These are phyloP conservation scores for Sclerotinia trifoliorum DNA, from an alignment of 2,329 filamentous ascomycete genomes.

Conservation along the genomic window DNA sequence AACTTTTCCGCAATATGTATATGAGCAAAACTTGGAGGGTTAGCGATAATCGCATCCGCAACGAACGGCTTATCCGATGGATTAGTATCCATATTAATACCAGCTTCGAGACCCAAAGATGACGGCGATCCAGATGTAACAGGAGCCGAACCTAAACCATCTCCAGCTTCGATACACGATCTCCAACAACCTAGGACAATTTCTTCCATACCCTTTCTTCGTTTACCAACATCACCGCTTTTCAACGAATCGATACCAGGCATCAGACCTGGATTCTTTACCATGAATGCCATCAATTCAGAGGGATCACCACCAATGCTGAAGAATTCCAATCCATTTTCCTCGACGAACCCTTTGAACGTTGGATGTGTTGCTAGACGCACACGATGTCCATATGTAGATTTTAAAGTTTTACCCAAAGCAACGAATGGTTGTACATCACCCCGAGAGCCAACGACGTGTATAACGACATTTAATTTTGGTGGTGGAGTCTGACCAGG, in stretches of 20 bases:
- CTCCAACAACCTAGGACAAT: constrained; percentile 86
- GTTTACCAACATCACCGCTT: constrained; percentile 72
- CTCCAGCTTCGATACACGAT: constrained; percentile 76
- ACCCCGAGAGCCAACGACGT: constrained; percentile 71
- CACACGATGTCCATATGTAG: constrained; percentile 67
- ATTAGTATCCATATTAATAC: constrained; percentile 39
- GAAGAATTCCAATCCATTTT: constrained; percentile 73
- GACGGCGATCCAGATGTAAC: constrained; percentile 31
- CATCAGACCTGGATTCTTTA: constrained; percentile 83
- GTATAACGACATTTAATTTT: constrained; percentile 67
- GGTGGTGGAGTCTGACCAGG: constrained; percentile 59
- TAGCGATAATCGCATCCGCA: constrained; percentile 77
- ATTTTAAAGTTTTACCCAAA: constrained; percentile 62
- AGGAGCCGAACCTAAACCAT: constrained; percentile 49
- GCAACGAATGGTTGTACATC: constrained; percentile 77
- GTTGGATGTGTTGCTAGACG: constrained; percentile 70
- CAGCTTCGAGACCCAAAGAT: constrained; percentile 34
- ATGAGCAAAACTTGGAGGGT: constrained; percentile 75
- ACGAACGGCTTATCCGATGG: constrained; percentile 62
- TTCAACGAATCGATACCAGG: constrained; percentile 75
- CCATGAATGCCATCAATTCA: constrained; percentile 85
- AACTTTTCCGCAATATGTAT: constrained; percentile 73
- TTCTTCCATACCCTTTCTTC: constrained; percentile 71
- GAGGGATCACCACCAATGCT: constrained; percentile 73
- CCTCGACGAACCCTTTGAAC: constrained; percentile 66